Percentiles rank a stretch among this genome's conserved stretches.
Conservation (phyloP, 1,284 basidiomycete species). For the Cutaneotrichosporon sp. region DNA sequence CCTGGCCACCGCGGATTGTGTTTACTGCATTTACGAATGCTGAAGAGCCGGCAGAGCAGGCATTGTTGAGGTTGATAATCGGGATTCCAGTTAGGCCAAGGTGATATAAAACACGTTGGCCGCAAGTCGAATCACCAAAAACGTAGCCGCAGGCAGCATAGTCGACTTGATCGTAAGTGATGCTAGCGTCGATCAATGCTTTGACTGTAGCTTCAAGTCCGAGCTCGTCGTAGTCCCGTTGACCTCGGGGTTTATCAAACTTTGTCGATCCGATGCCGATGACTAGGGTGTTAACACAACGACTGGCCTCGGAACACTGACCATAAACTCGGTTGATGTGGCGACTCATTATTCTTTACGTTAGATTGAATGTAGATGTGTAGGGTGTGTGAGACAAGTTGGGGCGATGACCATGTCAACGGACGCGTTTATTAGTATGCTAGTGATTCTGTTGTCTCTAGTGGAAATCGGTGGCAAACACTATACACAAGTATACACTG, state of each 20-base stretch:
- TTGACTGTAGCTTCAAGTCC: conserved; percentile 27
- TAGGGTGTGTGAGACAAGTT: neutral
- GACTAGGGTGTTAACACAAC: conserved; percentile 10
- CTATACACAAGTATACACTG: neutral
- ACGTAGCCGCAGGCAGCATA: conserved; percentile 22
- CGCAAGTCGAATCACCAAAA: conserved; percentile 27
- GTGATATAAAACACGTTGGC: conserved; percentile 27
- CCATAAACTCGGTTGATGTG: neutral
- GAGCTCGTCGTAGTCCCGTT: conserved; percentile 26
- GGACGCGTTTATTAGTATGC: neutral
- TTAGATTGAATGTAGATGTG: neutral
- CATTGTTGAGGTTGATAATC: conserved; percentile 28
- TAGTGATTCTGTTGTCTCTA: too few relatives aligned
- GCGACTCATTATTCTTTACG: neutral
- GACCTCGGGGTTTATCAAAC: conserved; percentile 28
- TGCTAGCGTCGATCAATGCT: conserved; percentile 24
- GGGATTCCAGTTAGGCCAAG: conserved; percentile 30
- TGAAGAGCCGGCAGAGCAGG: conserved; percentile 26
- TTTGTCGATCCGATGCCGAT: conserved; percentile 29
- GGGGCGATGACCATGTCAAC: neutral
- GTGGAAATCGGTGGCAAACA: neutral
- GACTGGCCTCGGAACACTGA: neutral
- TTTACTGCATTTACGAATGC: conserved; percentile 21
- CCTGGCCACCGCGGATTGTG: conserved; percentile 21
- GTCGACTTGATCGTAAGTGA: conserved; percentile 25